Evolutionary conservation across 179 eudicot species (phyloP).

Genomic region (Heliamphora pulchella): DNA sequence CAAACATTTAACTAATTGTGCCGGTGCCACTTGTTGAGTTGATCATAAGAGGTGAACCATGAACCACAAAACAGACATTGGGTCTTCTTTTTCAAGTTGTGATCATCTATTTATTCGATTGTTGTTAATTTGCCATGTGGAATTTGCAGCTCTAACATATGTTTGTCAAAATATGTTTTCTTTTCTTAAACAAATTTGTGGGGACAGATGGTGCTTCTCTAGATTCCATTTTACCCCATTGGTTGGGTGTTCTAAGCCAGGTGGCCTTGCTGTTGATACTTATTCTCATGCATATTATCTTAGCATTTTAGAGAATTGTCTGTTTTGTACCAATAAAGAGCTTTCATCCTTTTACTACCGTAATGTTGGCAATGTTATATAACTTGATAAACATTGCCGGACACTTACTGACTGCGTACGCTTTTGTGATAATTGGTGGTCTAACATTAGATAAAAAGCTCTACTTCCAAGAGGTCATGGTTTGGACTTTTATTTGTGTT

Average conservation of each 20-base stretch:
- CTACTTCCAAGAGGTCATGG: too few relatives aligned
- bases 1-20: neutral
- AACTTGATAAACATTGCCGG: too few relatives aligned
- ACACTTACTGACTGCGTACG: too few relatives aligned
- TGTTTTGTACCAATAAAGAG: neutral
- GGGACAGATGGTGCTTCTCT: neutral
- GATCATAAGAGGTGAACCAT: neutral
- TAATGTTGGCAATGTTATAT: neutral
- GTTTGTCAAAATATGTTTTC: neutral
- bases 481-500: too few relatives aligned
- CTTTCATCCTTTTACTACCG: neutral
- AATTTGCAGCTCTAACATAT: neutral
- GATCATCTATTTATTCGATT: neutral
- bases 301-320: neutral
- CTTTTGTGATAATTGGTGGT: too few relatives aligned
- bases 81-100: neutral
- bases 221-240: neutral
- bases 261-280: neutral
- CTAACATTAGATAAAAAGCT: too few relatives aligned
- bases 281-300: neutral
- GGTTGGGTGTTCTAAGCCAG: neutral
- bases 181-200: constrained; percentile 1
- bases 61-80: neutral
- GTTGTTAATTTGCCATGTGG: neutral
- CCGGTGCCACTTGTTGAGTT: neutral